A percentile compares a stretch with the other conserved stretches of the same genome.
Conservation (phyloP, 495 filamentous ascomycete species). For the Massariosphaeria phaeospora region DNA sequence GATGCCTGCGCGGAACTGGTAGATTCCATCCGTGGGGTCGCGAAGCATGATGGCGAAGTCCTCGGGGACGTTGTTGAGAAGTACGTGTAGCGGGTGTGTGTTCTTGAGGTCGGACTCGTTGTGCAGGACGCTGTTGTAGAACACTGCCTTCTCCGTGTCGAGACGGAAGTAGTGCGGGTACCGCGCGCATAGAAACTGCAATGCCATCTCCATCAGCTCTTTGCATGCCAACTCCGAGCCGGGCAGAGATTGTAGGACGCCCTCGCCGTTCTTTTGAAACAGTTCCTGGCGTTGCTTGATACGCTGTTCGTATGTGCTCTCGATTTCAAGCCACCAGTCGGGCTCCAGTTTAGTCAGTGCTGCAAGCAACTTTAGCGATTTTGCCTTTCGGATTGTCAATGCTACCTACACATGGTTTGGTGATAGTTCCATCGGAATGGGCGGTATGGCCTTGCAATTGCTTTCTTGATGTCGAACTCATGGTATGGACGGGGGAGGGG, state of each 20-base stretch:
- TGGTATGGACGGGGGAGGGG: constrained; percentile 65
- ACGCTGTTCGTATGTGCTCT: constrained; percentile 63
- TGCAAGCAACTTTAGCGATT: constrained; percentile 39
- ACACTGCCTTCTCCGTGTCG: constrained; percentile 51
- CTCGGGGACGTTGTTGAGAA: constrained; percentile 81
- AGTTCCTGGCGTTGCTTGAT: constrained; percentile 70
- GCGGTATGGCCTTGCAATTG: constrained; percentile 46
- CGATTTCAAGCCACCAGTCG: constrained; percentile 90
- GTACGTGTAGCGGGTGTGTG: constrained; percentile 64
- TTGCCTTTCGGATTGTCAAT: neutral
- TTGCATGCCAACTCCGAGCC: constrained; percentile 79
- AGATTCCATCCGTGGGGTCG: constrained; percentile 64
- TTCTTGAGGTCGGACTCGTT: constrained; percentile 57
- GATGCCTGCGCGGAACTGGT: constrained; percentile 71
- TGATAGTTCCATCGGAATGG: constrained; percentile 87
- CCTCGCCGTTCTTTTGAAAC: constrained; percentile 57
- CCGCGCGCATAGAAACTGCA: constrained; percentile 72
- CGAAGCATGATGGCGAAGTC: constrained; percentile 80
- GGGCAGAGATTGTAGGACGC: constrained; percentile 64
- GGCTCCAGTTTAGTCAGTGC: constrained; percentile 75
- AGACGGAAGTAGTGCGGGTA: constrained; percentile 79
- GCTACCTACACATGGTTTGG: constrained; percentile 82
- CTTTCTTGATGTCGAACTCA: constrained; percentile 47
- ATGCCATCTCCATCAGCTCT: constrained; percentile 83
- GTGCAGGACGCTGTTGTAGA: constrained; percentile 68